Conservation (phyloP, 306 rosid species). For the Castanea crenata region DNA sequence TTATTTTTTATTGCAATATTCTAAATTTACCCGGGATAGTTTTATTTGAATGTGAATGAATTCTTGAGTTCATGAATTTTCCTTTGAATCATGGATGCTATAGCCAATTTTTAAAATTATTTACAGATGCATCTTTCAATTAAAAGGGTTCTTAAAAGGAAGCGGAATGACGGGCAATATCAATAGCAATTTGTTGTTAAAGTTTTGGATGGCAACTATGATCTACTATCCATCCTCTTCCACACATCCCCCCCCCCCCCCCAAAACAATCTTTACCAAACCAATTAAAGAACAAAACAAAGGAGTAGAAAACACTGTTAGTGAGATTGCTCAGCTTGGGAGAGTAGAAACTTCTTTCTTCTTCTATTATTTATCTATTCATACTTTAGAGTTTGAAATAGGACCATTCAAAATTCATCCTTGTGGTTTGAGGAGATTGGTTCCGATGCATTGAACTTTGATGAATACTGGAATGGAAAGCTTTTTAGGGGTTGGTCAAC, state of each 20-base stretch:
- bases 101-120: neutral
- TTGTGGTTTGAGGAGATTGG: neutral
- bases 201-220: neutral
- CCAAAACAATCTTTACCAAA: neutral
- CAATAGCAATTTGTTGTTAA: neutral
- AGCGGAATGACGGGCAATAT: neutral
- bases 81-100: neutral
- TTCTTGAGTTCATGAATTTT: conserved; percentile 8
- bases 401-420: neutral
- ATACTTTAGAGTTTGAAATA: neutral
- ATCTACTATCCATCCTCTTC: neutral
- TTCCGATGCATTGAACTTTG: neutral
- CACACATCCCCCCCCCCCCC: neutral
- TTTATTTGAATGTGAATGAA: conserved; percentile 2
- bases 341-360: neutral
- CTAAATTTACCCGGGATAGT: neutral
- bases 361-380: neutral
- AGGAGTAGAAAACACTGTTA: neutral
- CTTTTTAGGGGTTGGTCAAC: neutral
- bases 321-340: neutral
- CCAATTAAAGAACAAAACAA: neutral
- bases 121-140: neutral
- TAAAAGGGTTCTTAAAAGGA: neutral
- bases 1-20: conserved; percentile 18
- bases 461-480: neutral